A percentile compares a stretch with the other conserved stretches of the same genome.
phyloP scores from a whole-genome alignment of 1,284 basidiomycete species.

The Pseudozyma hubeiensis region DNA sequence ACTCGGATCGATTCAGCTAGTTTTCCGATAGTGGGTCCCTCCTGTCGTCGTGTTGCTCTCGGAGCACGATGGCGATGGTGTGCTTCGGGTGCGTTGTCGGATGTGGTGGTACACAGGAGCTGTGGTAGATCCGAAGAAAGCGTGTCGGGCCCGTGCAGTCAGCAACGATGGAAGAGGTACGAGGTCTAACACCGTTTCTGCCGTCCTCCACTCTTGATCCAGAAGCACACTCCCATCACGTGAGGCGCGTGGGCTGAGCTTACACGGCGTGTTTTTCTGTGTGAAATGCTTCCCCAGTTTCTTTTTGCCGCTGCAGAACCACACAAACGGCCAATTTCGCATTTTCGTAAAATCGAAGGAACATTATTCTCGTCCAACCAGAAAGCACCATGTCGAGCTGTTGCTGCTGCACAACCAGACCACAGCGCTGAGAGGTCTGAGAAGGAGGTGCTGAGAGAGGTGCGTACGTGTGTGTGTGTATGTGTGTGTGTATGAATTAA shows the following conservation, averaged over 20 bases:
- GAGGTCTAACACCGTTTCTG: no score
- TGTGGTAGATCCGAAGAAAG: not conserved
- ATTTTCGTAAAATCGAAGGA: conserved; percentile 1
- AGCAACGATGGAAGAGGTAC: no score
- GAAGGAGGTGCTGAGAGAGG: not conserved
- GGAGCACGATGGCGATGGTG: no score
- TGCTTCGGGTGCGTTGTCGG: no score
- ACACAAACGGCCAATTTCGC: conserved; percentile 4
- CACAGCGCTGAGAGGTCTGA: conserved; percentile 5
- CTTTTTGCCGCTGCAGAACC: conserved; percentile 12
- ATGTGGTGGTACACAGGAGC: not conserved
- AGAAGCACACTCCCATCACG: conserved; percentile 18
- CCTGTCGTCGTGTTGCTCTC: no score
- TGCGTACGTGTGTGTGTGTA: conserved; percentile 9
- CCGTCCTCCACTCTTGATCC: not conserved
- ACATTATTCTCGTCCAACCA: conserved; percentile 6
- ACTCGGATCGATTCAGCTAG: not conserved
- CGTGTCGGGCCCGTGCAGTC: no score
- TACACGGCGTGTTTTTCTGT: conserved; percentile 36
- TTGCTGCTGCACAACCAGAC: not conserved
- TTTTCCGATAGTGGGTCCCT: not conserved
- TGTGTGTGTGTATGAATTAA: conserved; percentile 12
- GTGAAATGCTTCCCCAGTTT: conserved; percentile 11
- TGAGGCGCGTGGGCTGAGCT: conserved; percentile 34
- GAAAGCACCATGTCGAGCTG: not conserved